Evolutionary conservation across 331 rosid genomes (phyloP).

Genomic region (Saraca asoca): DNA sequence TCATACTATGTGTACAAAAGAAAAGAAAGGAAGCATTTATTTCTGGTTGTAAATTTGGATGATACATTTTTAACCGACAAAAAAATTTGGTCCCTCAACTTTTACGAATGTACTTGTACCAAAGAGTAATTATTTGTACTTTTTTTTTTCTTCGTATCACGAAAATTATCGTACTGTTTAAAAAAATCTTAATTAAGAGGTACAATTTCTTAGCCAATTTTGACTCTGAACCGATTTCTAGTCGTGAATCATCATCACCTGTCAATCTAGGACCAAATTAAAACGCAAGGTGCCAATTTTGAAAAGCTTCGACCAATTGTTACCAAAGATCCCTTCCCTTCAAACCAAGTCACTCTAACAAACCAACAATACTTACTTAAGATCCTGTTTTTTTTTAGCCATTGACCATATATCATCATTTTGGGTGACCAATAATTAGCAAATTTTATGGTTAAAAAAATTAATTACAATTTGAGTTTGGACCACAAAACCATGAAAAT

Average conservation of each 20-base stretch:
- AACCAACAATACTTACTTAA: constrained; percentile 31
- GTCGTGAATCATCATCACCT: constrained; percentile 25
- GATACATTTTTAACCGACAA: too few relatives aligned
- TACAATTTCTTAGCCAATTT: constrained; percentile 1
- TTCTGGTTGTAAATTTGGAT: too few relatives aligned
- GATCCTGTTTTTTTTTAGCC: constrained; percentile 39
- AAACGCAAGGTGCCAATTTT: constrained; percentile 3
- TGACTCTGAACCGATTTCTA: constrained; percentile 2
- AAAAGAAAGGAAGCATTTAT: too few relatives aligned
- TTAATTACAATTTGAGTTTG: constrained; percentile 22
- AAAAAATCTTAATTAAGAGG: not conserved
- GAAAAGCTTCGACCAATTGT: constrained; percentile 45
- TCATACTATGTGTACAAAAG: too few relatives aligned
- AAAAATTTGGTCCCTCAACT: not conserved
- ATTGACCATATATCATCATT: constrained; percentile 46
- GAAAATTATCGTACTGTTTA: not conserved
- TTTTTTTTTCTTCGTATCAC: not conserved
- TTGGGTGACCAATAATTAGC: constrained; percentile 36
- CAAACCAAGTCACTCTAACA: not conserved
- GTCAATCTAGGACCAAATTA: constrained; percentile 28
- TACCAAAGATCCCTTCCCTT: constrained; percentile 33
- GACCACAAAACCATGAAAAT: constrained; percentile 38
- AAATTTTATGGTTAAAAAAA: constrained; percentile 25
- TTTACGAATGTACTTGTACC: constrained; percentile 7
- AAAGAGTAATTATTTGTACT: not conserved